Conservation (phyloP, 2,329 filamentous ascomycete species). For the Hypoxylon sp. region DNA sequence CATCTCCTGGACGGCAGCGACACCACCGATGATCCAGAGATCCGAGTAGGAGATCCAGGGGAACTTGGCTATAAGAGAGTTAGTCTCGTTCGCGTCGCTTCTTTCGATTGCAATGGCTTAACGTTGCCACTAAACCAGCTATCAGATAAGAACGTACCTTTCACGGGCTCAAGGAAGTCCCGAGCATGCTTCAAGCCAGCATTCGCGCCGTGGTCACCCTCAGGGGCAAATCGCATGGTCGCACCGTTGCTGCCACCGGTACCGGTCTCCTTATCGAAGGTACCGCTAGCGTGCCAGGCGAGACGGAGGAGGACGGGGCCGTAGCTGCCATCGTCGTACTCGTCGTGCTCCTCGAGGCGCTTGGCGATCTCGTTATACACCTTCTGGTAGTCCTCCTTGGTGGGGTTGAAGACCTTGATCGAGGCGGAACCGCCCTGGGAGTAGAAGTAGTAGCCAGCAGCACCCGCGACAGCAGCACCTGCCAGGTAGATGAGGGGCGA, state of each 20-base stretch:
- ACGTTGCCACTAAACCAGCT: constrained; percentile 5
- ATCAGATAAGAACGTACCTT: constrained; percentile 67
- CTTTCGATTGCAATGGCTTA: constrained; percentile 4
- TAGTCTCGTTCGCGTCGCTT: constrained; percentile 24
- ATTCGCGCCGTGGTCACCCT: constrained; percentile 92
- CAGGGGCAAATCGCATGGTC: constrained; percentile 94
- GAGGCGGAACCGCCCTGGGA: constrained; percentile 64
- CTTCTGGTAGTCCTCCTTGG: constrained; percentile 90
- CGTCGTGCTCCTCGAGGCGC: constrained; percentile 85
- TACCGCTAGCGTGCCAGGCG: constrained; percentile 94
- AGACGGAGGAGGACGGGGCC: constrained; percentile 90
- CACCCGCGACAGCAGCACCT: constrained; percentile 70
- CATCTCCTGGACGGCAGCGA: constrained; percentile 93
- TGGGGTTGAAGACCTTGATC: constrained; percentile 75
- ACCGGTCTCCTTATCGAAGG: constrained; percentile 86
- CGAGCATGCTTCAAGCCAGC: constrained; percentile 87
- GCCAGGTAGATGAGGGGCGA: constrained; percentile 66
- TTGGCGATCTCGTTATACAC: constrained; percentile 90
- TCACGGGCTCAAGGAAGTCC: constrained; percentile 92
- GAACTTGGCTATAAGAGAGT: constrained; percentile 71
- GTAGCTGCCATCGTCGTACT: constrained; percentile 97
- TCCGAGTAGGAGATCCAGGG: constrained; percentile 98
- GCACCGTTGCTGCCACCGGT: constrained; percentile 97
- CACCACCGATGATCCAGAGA: constrained; percentile 92
- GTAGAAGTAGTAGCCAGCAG: constrained; percentile 75